Evolutionary conservation across 2,329 filamentous ascomycete genomes (phyloP).

Genomic region (Diaporthe velutina): DNA sequence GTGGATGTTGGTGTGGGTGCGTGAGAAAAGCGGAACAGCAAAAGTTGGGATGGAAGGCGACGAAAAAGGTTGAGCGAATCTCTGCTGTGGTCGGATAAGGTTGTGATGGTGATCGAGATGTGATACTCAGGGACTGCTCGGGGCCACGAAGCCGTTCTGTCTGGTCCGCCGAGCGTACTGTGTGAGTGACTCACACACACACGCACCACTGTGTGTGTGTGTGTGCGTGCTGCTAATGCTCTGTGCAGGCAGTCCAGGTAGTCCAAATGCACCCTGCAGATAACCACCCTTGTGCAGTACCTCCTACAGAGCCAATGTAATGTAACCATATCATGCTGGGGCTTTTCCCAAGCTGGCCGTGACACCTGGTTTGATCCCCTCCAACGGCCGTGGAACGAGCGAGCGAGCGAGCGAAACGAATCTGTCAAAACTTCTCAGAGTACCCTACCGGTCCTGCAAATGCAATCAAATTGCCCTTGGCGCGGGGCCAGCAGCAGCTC

Average conservation of each 20-base stretch:
- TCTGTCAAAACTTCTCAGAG: conserved; percentile 3
- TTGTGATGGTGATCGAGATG: conserved; percentile 31
- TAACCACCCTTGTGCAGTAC: conserved; percentile 3
- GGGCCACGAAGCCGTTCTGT: conserved; percentile 10
- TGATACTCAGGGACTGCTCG: conserved; percentile 25
- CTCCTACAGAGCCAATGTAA: neutral
- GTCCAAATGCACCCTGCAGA: neutral
- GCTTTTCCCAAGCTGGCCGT: conserved; percentile 19
- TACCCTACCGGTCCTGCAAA: neutral
- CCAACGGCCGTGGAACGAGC: conserved; percentile 14
- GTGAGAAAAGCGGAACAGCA: neutral
- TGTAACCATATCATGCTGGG: conserved; percentile 16
- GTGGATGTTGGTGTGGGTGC: neutral
- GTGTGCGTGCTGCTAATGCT: neutral
- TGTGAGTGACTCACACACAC: neutral
- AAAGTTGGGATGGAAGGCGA: neutral
- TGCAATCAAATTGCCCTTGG: conserved; percentile 2
- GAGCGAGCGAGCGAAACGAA: neutral
- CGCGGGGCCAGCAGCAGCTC: neutral
- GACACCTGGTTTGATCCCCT: conserved; percentile 17
- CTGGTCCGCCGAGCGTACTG: conserved; percentile 19
- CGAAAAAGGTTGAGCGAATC: neutral
- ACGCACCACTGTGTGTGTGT: neutral
- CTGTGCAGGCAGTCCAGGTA: neutral
- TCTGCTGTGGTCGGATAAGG: conserved; percentile 20